Base-by-base conservation (phyloP, 257 asterid species). In the Lycium ferocissimum region DNA sequence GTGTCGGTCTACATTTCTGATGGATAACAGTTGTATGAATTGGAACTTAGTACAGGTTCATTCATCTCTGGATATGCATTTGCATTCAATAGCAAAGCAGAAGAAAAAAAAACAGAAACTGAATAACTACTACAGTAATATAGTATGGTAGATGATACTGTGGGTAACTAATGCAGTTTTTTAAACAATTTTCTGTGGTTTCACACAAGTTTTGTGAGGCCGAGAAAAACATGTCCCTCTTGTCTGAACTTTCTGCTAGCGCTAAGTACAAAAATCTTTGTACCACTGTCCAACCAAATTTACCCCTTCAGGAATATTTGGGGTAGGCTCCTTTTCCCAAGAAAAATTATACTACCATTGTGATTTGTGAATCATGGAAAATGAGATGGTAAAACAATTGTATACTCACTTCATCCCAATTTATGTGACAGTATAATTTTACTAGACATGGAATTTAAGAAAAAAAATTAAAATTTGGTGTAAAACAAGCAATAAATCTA, bases 141-240 rank as follows among this genome's bases (percentile, higher is more conserved):
- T 40, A 40, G 45, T 40, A 40, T n/a, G n/a, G n/a, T n/a, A n/a
- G n/a, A n/a, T 40, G 45, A 40, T 40, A 40, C 45, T 40, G 45
- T 40, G 11, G 26, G 11, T n/a, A n/a, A 59, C 26, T 17, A 59
- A 18, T 59, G 66, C 26, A 6, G 33, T 59, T 59, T 7, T 2
- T 26, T 5, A 59, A 18, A 18, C 26, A 59, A 26, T 18, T 18
- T 59, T 59, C 18, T 8, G 18, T 59, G 45, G 45, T 40, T 40
- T 35, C 72, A 40, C 71, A 18, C 79, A 81, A 83, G 49, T 43
- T 59, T 83, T 80, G 85, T 82, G 87, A 82, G 79, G 20, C 84
- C 70, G 47, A 76, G 82, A 80, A 75, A 75, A 87, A 20, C 82
- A 85, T 78, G 89, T 61, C 62, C 62, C 84, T 35, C 56, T 72